A percentile compares a stretch with the other conserved stretches of the same genome.
These are phyloP conservation scores for Neoboletus subvelutipes DNA, from an alignment of 768 basidiomycete species.

Conservation along the genomic window DNA sequence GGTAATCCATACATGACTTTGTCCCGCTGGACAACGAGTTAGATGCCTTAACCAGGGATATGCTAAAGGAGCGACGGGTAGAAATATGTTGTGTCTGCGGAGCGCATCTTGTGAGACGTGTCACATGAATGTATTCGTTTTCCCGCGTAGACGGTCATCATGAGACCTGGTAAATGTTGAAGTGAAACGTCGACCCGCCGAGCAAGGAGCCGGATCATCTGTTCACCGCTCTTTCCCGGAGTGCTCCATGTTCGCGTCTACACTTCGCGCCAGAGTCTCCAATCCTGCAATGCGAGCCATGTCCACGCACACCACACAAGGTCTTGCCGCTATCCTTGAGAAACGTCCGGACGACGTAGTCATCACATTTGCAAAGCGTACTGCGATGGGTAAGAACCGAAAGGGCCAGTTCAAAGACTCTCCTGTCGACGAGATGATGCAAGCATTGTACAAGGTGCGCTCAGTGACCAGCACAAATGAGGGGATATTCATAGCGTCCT, in stretches of 20 bases:
- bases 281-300: slow-evolving; percentile 23
- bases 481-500: background rate
- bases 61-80: background rate
- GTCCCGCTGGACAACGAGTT: background rate
- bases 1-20: background rate
- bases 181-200: background rate
- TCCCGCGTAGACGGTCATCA: background rate
- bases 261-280: slow-evolving; percentile 13
- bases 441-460: slow-evolving; percentile 74
- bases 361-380: slow-evolving; percentile 85
- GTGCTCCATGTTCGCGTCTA: slow-evolving; percentile 20
- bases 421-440: slow-evolving; percentile 83
- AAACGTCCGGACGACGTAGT: slow-evolving; percentile 85
- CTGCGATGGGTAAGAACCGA: slow-evolving; percentile 83
- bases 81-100: background rate
- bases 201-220: slow-evolving; percentile 4
- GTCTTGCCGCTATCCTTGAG: slow-evolving; percentile 55
- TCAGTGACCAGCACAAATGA: background rate
- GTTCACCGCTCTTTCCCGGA: background rate
- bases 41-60: background rate
- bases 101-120: background rate
- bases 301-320: slow-evolving; percentile 38
- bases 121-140: background rate
- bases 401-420: slow-evolving; percentile 92
- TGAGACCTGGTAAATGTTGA: background rate